A percentile compares a stretch with the other conserved stretches of the same genome.
Evolutionary conservation across 768 basidiomycete genomes (phyloP).

Genomic region (Hygrophoropsis aurantiaca): DNA sequence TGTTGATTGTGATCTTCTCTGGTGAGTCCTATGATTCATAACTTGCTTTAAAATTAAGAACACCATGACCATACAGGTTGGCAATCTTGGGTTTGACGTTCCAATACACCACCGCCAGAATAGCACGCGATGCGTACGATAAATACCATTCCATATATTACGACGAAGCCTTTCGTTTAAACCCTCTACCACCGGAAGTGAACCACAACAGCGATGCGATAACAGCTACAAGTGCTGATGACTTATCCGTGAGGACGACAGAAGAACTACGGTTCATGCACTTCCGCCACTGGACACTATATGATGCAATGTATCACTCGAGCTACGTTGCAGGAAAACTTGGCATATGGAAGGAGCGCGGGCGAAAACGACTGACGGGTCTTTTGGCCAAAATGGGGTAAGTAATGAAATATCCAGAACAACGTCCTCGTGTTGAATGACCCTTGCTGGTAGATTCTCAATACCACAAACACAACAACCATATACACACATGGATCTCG

Average conservation of each 20-base stretch:
- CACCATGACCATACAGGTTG: conserved; percentile 51
- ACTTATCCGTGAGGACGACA: conserved; percentile 74
- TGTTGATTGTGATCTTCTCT: conserved; percentile 90
- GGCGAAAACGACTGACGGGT: conserved; percentile 85
- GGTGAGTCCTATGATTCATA: conserved; percentile 46
- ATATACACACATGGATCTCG: conserved; percentile 95
- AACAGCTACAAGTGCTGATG: conserved; percentile 74
- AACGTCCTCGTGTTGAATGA: conserved; percentile 8
- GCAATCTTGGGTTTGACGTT: conserved; percentile 91
- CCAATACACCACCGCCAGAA: conserved; percentile 86
- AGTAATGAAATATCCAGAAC: conserved; percentile 17
- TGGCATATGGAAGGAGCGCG: conserved; percentile 95
- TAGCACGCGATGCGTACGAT: conserved; percentile 86
- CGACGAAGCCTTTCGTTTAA: conserved; percentile 92
- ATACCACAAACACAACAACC: conserved; percentile 92
- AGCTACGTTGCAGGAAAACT: conserved; percentile 94
- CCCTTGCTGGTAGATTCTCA: conserved; percentile 68
- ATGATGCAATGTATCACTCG: conserved; percentile 97
- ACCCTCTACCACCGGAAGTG: conserved; percentile 52
- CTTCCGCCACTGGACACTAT: conserved; percentile 96
- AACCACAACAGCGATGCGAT: conserved; percentile 39
- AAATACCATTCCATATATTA: conserved; percentile 74
- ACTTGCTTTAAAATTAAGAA: conserved; percentile 4
- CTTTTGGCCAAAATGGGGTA: conserved; percentile 99
- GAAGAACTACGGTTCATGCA: conserved; percentile 94